Conservation (phyloP, 2,329 filamentous ascomycete species). For the Cercospora zeina region DNA sequence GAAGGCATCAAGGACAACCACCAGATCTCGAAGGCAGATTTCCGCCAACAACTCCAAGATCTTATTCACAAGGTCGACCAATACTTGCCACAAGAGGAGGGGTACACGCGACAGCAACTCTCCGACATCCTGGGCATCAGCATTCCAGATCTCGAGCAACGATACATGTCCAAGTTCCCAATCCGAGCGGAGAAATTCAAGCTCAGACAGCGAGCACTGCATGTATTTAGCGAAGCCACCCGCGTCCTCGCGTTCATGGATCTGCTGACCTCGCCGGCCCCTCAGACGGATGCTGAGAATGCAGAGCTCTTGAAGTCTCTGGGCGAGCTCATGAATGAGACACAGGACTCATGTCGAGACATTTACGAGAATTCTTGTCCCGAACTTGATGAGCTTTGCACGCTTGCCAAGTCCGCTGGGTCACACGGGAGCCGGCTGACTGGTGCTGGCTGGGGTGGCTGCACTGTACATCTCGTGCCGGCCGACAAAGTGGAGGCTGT, state of each 20-base stretch:
- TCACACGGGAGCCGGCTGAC: slow-evolving; percentile 84
- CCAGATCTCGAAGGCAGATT: slow-evolving; percentile 47
- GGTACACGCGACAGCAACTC: slow-evolving; percentile 87
- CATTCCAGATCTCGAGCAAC: slow-evolving; percentile 69
- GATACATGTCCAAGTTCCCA: slow-evolving; percentile 84
- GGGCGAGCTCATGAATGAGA: slow-evolving; percentile 82
- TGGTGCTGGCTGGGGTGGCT: slow-evolving; percentile 95
- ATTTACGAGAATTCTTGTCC: slow-evolving; percentile 89
- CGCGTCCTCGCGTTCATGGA: slow-evolving; percentile 82
- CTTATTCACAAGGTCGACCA: slow-evolving; percentile 69
- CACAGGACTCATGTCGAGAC: slow-evolving; percentile 82
- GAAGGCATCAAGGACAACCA: slow-evolving; percentile 52
- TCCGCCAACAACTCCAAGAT: slow-evolving; percentile 66
- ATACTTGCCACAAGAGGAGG: slow-evolving; percentile 73
- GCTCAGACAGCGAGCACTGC: slow-evolving; percentile 80
- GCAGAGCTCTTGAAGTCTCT: slow-evolving; percentile 71
- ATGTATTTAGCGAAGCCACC: slow-evolving; percentile 87
- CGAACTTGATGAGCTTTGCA: slow-evolving; percentile 86
- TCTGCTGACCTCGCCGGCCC: slow-evolving; percentile 58
- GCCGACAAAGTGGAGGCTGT: slow-evolving; percentile 78
- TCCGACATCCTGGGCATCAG: slow-evolving; percentile 68
- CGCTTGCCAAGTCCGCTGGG: slow-evolving; percentile 73
- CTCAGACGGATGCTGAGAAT: slow-evolving; percentile 53
- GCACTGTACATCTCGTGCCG: slow-evolving; percentile 88
- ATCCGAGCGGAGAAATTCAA: slow-evolving; percentile 85